Conservation (phyloP, 2,329 filamentous ascomycete species). For the Aurifilum marmelostoma region DNA sequence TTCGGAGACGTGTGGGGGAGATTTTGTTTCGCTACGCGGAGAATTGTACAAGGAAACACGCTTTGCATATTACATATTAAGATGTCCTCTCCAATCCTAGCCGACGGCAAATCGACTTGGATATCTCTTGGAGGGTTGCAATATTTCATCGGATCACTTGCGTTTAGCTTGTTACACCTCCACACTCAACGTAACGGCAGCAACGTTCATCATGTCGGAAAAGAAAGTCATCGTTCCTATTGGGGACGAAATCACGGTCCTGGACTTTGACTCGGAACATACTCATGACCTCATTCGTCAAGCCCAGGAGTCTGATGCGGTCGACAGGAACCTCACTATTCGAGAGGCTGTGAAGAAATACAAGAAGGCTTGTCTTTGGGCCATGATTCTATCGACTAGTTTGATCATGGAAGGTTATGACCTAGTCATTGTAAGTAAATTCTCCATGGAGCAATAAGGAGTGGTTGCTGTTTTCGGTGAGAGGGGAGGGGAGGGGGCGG, state of each 20-base stretch:
- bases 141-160: neutral
- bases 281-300: conserved; percentile 29
- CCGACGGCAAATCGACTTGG: conserved; percentile 10
- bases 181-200: neutral
- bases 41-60: neutral
- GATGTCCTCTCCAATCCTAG: neutral
- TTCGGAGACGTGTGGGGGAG: conserved; percentile 14
- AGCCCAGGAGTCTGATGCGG: conserved; percentile 28
- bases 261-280: conserved; percentile 25
- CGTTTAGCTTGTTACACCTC: neutral
- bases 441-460: too few relatives aligned
- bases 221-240: conserved; percentile 22
- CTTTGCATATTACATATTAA: neutral
- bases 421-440: conserved; percentile 40
- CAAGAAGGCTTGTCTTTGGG: conserved; percentile 38
- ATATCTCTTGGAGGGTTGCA: neutral
- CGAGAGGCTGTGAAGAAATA: conserved; percentile 35
- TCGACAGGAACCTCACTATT: conserved; percentile 34
- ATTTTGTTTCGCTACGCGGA: neutral
- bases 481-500: neutral
- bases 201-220: conserved; percentile 6
- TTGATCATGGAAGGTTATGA: conserved; percentile 42
- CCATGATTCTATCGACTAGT: conserved; percentile 35
- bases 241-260: conserved; percentile 16
- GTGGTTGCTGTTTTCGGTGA: too few relatives aligned